phyloP scores from a whole-genome alignment of 2,329 filamentous ascomycete species.

The Alternaria gansuensis region DNA sequence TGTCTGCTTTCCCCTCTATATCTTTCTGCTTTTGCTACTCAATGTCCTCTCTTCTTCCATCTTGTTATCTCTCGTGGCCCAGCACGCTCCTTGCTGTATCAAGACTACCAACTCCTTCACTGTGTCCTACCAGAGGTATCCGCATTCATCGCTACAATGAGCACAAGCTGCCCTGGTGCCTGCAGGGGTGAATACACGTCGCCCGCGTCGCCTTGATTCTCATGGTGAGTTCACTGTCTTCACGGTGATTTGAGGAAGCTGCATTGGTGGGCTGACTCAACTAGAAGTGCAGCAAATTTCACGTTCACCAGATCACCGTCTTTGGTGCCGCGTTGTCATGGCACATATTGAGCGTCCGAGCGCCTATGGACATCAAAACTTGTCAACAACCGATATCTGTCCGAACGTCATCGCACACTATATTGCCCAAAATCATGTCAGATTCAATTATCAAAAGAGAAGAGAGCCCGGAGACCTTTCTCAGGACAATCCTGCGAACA shows the following conservation, averaged over 20 bases:
- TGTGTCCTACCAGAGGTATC: background rate
- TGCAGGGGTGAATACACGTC: background rate
- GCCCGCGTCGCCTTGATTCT: background rate
- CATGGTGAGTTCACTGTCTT: background rate
- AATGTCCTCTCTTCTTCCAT: background rate
- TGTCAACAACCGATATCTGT: background rate
- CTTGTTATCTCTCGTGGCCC: background rate
- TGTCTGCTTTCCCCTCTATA: background rate
- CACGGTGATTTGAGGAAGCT: background rate
- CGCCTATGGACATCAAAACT: background rate
- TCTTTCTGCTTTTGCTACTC: background rate
- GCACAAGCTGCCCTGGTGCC: background rate
- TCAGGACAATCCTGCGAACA: slow-evolving; percentile 3
- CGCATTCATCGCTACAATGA: background rate
- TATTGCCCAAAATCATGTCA: background rate
- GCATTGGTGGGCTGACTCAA: background rate
- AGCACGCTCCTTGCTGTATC: rapidly evolving
- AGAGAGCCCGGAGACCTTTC: slow-evolving; percentile 14
- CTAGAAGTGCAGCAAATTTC: background rate
- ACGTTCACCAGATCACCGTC: slow-evolving; percentile 1
- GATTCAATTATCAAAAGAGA: slow-evolving; percentile 22
- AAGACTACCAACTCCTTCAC: background rate
- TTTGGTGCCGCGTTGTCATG: background rate
- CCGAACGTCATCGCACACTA: background rate
- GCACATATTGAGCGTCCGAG: background rate